Evolutionary conservation across 306 rosid species (phyloP), one percentile per base, ranked within the genome.

Genomic region (Inga leiocalycina): DNA sequence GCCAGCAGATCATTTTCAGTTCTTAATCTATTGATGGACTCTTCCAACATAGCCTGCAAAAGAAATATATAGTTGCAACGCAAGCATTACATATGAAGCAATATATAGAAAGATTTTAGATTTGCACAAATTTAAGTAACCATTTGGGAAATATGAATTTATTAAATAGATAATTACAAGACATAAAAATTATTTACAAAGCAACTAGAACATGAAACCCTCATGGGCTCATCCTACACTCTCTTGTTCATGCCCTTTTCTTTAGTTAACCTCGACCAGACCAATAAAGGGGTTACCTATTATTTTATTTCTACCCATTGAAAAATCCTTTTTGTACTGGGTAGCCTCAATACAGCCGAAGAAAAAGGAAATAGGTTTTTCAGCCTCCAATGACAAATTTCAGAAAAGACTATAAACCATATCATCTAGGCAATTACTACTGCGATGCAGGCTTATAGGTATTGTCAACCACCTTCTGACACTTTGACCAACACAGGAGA

Each of bases 1-100:
- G 75, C 52, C 75, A 41, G 52, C 10, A 70, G 46, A 19, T 70
- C 75, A 43, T 74, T 78, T 82, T 86, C 91, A 52, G 80, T 74
- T 71, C 16, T 85, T 79, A 93, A 82, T 71, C 64, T 82, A 76
- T 81, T 91, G 67, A 88, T 78, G 51, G 87, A 71, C 85, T 91
- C 94, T 79, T 91, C 90, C 84, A 88, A 84, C 37, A 56, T 45
- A 80, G 48, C 83, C 98, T 93, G 92, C 77, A 79, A 83, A 85
- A 77, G 54, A 82, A 71, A 81, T 68, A 64, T 17, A 79, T 27
- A 59, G 72, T 69, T 74, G 82, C 67, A 76, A 78, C 67, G 78
- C 65, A 48, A 74, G 64, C 61, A 37, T 79, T 7, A 22, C 44
- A 75, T 49, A 74, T 41, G n/a, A 82, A 77, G 82, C 81, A 69